Conservation (phyloP, 2,329 filamentous ascomycete species). For the Alternaria burnsii region DNA sequence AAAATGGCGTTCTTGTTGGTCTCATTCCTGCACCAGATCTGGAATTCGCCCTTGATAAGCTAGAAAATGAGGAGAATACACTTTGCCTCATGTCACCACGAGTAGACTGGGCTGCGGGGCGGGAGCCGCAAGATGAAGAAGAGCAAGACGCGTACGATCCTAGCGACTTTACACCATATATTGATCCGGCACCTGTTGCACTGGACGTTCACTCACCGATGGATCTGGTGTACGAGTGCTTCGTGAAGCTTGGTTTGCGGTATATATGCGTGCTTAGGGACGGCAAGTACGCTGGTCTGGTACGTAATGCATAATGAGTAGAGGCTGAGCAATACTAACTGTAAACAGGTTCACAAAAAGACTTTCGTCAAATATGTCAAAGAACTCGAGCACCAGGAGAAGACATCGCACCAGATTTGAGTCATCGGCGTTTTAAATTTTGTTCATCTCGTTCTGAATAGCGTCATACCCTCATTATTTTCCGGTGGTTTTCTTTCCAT, state of each 20-base stretch:
- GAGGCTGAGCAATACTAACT: not conserved
- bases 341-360: slow-evolving; percentile 83
- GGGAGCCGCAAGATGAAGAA: slow-evolving; percentile 63
- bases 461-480: slow-evolving; percentile 8
- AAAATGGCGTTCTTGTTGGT: slow-evolving; percentile 81
- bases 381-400: slow-evolving; percentile 70
- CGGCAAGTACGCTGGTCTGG: slow-evolving; percentile 87
- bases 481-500: not conserved
- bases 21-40: slow-evolving; percentile 93
- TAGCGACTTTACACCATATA: slow-evolving; percentile 88
- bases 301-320: slow-evolving; percentile 55
- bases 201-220: slow-evolving; percentile 90
- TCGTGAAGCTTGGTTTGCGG: slow-evolving; percentile 89
- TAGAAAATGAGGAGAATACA: slow-evolving; percentile 75
- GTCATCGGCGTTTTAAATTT: not conserved
- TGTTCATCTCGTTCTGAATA: not conserved
- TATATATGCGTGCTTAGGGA: slow-evolving; percentile 90
- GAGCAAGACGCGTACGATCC: slow-evolving; percentile 62
- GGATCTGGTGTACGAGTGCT: slow-evolving; percentile 96
- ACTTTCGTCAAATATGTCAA: slow-evolving; percentile 94
- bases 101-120: slow-evolving; percentile 55
- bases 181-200: slow-evolving; percentile 89
- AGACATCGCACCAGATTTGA: slow-evolving; percentile 24
- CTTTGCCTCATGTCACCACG: slow-evolving; percentile 83
- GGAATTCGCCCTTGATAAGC: slow-evolving; percentile 87